phyloP scores from a whole-genome alignment of 306 rosid genomes.

The Lablab purpureus region DNA sequence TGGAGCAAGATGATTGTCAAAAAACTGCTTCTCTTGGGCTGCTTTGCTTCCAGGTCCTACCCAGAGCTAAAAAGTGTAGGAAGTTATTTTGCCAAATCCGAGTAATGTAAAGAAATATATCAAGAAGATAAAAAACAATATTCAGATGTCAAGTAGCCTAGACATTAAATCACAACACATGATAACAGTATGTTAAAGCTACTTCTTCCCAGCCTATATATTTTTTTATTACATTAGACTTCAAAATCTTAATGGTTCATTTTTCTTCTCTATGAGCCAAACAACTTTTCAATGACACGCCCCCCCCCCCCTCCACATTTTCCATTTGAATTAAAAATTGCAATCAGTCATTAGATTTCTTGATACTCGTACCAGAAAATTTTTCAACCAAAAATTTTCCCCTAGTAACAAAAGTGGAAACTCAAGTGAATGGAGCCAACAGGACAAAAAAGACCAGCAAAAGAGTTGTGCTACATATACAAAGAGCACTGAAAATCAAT shows the following conservation, averaged over 20 bases:
- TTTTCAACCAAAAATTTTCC: no score
- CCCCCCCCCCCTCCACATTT: no score
- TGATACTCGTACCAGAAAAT: no score
- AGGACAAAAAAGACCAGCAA: not conserved
- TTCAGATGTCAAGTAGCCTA: conserved; percentile 28
- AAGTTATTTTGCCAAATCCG: conserved; percentile 40
- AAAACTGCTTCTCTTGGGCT: conserved; percentile 87
- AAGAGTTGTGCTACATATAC: not conserved
- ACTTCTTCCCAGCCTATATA: conserved; percentile 17
- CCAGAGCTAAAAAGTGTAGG: conserved; percentile 82
- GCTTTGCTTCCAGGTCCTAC: conserved; percentile 99
- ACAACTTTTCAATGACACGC: conserved; percentile 1
- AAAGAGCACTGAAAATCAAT: conserved; percentile 24
- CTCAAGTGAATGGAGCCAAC: conserved; percentile 9
- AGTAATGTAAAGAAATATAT: conserved; percentile 24
- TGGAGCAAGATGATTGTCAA: conserved; percentile 91
- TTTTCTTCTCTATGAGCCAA: conserved; percentile 23
- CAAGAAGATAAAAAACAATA: conserved; percentile 13
- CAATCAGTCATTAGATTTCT: no score
- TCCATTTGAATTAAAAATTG: no score
- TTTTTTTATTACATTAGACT: conserved; percentile 14
- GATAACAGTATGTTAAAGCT: conserved; percentile 23
- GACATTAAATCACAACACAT: conserved; percentile 36
- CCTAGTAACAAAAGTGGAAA: not conserved
- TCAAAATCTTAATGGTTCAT: conserved; percentile 37